A percentile compares a stretch with the other conserved stretches of the same genome.
These are phyloP conservation scores for Hibiscus syriacus DNA, from an alignment of 345 rosid species.

Conservation along the genomic window DNA sequence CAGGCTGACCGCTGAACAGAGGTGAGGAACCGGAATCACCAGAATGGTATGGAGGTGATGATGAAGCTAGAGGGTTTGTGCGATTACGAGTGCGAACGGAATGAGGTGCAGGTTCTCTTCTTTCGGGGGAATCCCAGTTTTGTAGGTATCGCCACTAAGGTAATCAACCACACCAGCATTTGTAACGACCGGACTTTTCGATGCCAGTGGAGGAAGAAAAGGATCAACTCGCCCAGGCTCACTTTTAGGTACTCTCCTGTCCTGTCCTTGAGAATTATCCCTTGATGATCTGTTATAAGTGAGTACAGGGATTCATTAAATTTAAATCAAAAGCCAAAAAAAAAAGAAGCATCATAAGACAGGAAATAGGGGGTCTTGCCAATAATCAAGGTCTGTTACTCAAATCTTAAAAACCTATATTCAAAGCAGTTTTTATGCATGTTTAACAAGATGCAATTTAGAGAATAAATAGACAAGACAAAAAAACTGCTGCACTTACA, in stretches of 20 bases:
- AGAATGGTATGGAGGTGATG: constrained; percentile 17
- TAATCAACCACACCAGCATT: constrained; percentile 52
- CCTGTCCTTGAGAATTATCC: constrained; percentile 38
- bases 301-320: not conserved
- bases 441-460: not conserved
- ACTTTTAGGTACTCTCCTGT: constrained; percentile 34
- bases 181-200: constrained; percentile 53
- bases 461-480: not conserved
- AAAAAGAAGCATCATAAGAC: not conserved
- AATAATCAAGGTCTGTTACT: not conserved
- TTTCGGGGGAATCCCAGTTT: constrained; percentile 35
- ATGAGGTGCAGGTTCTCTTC: constrained; percentile 24
- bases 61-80: constrained; percentile 28
- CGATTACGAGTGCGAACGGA: constrained; percentile 25
- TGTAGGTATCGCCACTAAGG: constrained; percentile 87
- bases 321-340: not conserved
- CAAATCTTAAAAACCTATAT: not conserved
- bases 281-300: constrained; percentile 52
- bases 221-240: constrained; percentile 37
- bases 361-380: not conserved
- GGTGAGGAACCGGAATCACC: constrained; percentile 20
- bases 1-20: constrained; percentile 31
- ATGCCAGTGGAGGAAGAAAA: constrained; percentile 81
- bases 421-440: not conserved
- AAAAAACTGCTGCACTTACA: not conserved